These are phyloP conservation scores for Aquilaria sinensis DNA, from an alignment of 345 rosid genomes.

Conservation along the genomic window DNA sequence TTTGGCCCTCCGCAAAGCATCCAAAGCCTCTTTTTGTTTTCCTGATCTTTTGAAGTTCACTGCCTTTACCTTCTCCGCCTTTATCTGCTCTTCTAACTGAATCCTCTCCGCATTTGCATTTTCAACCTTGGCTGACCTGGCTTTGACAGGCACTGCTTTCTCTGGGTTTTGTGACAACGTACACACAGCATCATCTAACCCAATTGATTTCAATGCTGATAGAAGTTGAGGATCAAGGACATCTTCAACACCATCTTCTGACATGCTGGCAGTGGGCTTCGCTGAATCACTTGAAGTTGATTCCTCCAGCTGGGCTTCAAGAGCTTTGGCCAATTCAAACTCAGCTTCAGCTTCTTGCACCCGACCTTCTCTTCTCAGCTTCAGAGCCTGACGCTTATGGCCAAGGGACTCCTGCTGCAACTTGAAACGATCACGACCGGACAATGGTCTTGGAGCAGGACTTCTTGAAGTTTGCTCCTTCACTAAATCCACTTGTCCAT, in stretches of 20 bases:
- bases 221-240: conserved; percentile 92
- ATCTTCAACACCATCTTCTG: conserved; percentile 68
- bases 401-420: conserved; percentile 80
- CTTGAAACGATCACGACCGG: conserved; percentile 81
- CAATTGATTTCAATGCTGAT: conserved; percentile 71
- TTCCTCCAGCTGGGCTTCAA: conserved; percentile 82
- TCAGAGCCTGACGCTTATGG: conserved; percentile 87
- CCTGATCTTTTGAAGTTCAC: conserved; percentile 70
- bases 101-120: conserved; percentile 41
- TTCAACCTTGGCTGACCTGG: conserved; percentile 21
- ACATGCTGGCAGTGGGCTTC: conserved; percentile 20
- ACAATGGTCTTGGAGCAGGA: conserved; percentile 47
- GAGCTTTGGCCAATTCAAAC: conserved; percentile 79
- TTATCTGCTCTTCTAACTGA: conserved; percentile 67
- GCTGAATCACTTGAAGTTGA: conserved; percentile 31
- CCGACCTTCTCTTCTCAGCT: conserved; percentile 76
- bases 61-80: conserved; percentile 76
- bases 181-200: conserved; percentile 37
- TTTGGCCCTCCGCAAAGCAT: conserved; percentile 76
- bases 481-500: conserved; percentile 24
- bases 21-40: conserved; percentile 88
- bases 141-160: conserved; percentile 24
- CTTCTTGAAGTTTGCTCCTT: conserved; percentile 38
- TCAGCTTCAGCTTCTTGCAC: conserved; percentile 88
- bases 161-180: conserved; percentile 20